Conservation (phyloP, 1,284 basidiomycete genomes). For the Trametes polyzona region DNA sequence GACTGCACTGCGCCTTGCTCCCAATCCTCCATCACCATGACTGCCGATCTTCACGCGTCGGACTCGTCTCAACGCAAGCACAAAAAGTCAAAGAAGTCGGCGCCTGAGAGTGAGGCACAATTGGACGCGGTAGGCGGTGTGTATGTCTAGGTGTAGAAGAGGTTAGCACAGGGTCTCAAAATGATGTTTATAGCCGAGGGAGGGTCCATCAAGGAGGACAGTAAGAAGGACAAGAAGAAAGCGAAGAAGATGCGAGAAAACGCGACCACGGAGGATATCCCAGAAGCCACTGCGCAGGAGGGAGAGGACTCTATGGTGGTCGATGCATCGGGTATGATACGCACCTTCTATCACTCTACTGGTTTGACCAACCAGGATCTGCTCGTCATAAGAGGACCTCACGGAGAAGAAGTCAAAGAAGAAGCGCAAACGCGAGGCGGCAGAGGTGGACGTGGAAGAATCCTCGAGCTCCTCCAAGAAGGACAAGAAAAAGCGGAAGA, state of each 20-base stretch:
- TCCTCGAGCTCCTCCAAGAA: conserved; percentile 23
- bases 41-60: background rate
- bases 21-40: background rate
- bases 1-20: background rate
- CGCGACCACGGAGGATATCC: background rate
- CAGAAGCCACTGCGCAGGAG: background rate
- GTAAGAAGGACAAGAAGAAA: conserved; percentile 33
- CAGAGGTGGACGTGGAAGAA: conserved; percentile 6
- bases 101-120: conserved; percentile 12
- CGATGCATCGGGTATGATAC: conserved; percentile 19
- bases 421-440: conserved; percentile 34
- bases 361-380: background rate
- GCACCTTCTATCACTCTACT: background rate
- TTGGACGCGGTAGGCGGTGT: conserved; percentile 30
- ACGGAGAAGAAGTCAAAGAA: conserved; percentile 31
- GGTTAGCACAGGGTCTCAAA: background rate
- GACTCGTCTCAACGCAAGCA: conserved; percentile 4
- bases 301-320: conserved; percentile 19
- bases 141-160: conserved; percentile 26
- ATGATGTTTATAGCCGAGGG: conserved; percentile 15
- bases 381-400: conserved; percentile 21
- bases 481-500: conserved; percentile 31
- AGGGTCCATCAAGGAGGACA: conserved; percentile 10
- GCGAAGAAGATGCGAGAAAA: conserved; percentile 20
- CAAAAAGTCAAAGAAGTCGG: conserved; percentile 32